Base-by-base conservation (phyloP, 2,329 filamentous ascomycete genomes). In the Aureobasidium leucospermi region DNA sequence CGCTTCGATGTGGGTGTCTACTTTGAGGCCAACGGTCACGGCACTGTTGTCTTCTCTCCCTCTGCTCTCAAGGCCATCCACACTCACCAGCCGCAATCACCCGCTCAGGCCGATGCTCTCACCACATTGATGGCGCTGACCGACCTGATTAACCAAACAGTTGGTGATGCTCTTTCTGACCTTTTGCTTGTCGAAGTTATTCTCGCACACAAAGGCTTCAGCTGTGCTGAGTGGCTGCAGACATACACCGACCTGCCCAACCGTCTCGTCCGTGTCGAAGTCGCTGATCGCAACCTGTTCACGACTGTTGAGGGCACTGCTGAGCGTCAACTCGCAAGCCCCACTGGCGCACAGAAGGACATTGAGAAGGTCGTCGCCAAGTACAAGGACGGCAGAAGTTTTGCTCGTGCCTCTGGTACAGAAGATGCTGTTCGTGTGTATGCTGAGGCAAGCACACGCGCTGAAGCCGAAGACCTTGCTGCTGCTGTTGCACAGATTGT, bases 21-120 rank as follows among this genome's bases (percentile, higher is more conserved):
- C 78, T 99, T 99, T 69, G 94, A 99, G 78, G 94, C 94, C 65
- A 99, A 99, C 71, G 94, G 94, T 32, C 94, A 99, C 74, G 94
- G 94, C 65, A 99, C 94, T 9, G 88, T 97, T 38, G 86, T 97
- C 58, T 99, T 99, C 80, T 96, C 90, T 1, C 84, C 88, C 60
- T 85, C 89, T 61, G 93, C 93, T 4, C 78, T 93, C 48, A 86
- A 87, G 66, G 81, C 84, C 51, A 95, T 99, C 76, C 82, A 81
- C 65, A 87, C 84, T 67, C 87, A 88, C 62, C 83, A 90, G 70
- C 92, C 94, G 6, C 87, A 95, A 73, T 96, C 90, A 0, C 93
- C 94, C 0, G 93, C 90, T 6, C 92, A 97, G 74, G 89, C 93
- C 71, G 88, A 90, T 67, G 90, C 93, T 1, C 83, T 97, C 13